Percentiles rank a stretch among this genome's conserved stretches.
Evolutionary conservation across 352 stramenopile genomes (phyloP).

Genomic region (Sclerospora graminicola): DNA sequence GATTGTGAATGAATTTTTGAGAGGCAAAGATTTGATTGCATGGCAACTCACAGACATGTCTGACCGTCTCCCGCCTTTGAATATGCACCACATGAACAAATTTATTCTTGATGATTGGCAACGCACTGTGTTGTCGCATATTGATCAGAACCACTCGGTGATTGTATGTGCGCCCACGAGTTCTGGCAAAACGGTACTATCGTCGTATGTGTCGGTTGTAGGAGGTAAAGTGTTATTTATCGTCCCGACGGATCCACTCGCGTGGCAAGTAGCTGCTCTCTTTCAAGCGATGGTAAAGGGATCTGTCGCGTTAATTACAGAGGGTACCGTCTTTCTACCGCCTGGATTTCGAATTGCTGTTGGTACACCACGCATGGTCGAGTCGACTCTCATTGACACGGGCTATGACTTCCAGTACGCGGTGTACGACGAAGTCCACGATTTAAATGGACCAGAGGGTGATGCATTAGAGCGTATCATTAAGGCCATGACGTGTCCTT

Average conservation of each 20-base stretch:
- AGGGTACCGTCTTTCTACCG: constrained; percentile 79
- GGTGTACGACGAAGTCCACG: constrained; percentile 98
- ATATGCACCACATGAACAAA: constrained; percentile 88
- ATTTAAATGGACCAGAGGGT: constrained; percentile 94
- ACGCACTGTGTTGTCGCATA: constrained; percentile 90
- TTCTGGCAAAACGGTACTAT: constrained; percentile 94
- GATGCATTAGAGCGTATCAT: constrained; percentile 94
- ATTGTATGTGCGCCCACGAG: constrained; percentile 97
- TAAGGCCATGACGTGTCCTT: constrained; percentile 91
- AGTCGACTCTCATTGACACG: constrained; percentile 87
- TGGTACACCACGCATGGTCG: constrained; percentile 91
- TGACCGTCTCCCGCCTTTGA: constrained; percentile 71
- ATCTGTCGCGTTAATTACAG: constrained; percentile 93
- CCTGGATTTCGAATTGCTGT: constrained; percentile 89
- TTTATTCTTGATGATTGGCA: constrained; percentile 97
- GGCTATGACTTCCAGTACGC: constrained; percentile 95
- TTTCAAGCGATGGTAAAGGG: constrained; percentile 97
- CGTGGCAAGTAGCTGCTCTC: constrained; percentile 97
- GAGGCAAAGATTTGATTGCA: constrained; percentile 66
- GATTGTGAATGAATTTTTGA: constrained; percentile 55
- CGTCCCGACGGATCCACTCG: constrained; percentile 95
- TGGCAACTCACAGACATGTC: constrained; percentile 85
- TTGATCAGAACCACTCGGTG: constrained; percentile 92
- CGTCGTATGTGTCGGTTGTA: constrained; percentile 75
- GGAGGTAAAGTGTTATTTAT: constrained; percentile 77